phyloP scores from a whole-genome alignment of 2,329 filamentous ascomycete species.

The Blumeria hordei region DNA sequence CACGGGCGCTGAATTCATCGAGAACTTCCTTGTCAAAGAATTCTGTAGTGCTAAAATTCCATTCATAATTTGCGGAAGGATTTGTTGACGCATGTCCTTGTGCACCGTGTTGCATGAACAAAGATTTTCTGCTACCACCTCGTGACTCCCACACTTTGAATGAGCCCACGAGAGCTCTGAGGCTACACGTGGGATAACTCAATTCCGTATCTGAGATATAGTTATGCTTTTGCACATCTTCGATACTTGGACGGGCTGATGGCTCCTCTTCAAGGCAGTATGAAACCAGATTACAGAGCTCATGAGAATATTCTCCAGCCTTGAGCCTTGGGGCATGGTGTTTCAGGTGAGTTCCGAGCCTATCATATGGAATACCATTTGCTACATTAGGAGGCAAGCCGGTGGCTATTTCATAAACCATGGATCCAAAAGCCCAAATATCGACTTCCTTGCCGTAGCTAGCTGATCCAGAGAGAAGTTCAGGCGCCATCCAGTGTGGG shows the following conservation, averaged over 20 bases:
- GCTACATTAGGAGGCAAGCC: constrained; percentile 45
- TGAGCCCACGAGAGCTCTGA: constrained; percentile 42
- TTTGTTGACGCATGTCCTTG: constrained; percentile 20
- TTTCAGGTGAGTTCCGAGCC: constrained; percentile 30
- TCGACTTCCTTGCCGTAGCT: constrained; percentile 52
- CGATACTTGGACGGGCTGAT: constrained; percentile 41
- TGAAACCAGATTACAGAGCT: constrained; percentile 43
- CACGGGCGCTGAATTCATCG: constrained; percentile 26
- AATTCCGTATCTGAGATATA: constrained; percentile 40
- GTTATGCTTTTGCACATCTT: constrained; percentile 42
- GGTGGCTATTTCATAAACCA: constrained; percentile 59
- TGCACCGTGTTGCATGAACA: constrained; percentile 35
- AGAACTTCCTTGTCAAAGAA: constrained; percentile 36
- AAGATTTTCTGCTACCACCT: constrained; percentile 43
- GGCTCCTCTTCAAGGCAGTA: constrained; percentile 51
- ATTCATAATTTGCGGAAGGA: constrained; percentile 29
- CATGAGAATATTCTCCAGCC: constrained; percentile 44
- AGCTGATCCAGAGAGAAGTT: constrained; percentile 40
- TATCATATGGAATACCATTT: constrained; percentile 23
- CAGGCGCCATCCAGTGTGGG: constrained; percentile 69
- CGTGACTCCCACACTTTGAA: constrained; percentile 55
- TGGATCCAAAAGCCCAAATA: constrained; percentile 68
- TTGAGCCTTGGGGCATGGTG: constrained; percentile 42
- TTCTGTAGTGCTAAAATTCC: constrained; percentile 42
- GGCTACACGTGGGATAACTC: constrained; percentile 35